These are phyloP conservation scores for Fusarium avenaceum DNA, from an alignment of 2,329 filamentous ascomycete genomes.

Conservation along the genomic window DNA sequence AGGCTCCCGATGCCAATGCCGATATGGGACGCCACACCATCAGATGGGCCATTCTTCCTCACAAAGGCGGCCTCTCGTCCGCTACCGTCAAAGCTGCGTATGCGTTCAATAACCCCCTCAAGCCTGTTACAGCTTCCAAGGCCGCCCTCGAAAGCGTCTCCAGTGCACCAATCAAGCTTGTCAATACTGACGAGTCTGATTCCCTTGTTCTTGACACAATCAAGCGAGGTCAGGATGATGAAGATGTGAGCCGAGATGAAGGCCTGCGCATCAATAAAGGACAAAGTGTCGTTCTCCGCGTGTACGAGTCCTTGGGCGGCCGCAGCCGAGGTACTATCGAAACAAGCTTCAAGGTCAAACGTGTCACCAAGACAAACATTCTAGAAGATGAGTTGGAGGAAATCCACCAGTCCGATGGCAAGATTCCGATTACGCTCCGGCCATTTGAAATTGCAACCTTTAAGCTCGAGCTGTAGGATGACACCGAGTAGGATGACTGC, in stretches of 20 bases:
- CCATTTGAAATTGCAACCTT: slow-evolving; percentile 90
- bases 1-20: slow-evolving; percentile 91
- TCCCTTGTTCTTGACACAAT: slow-evolving; percentile 87
- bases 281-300: slow-evolving; percentile 82
- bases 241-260: slow-evolving; percentile 74
- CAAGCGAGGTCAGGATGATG: slow-evolving; percentile 93
- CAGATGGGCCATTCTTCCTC: slow-evolving; percentile 91
- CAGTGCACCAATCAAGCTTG: slow-evolving; percentile 72
- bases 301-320: slow-evolving; percentile 92
- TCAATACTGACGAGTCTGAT: slow-evolving; percentile 64
- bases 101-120: slow-evolving; percentile 89
- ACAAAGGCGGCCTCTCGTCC: slow-evolving; percentile 77
- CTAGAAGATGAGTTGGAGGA: slow-evolving; percentile 88
- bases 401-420: slow-evolving; percentile 63
- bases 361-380: slow-evolving; percentile 85
- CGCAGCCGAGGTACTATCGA: slow-evolving; percentile 78
- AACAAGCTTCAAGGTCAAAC: slow-evolving; percentile 78
- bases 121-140: slow-evolving; percentile 50
- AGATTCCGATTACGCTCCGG: slow-evolving; percentile 74
- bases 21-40: slow-evolving; percentile 94
- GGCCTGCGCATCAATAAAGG: slow-evolving; percentile 76
- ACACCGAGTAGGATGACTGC: slow-evolving; percentile 46
- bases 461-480: slow-evolving; percentile 68
- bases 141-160: slow-evolving; percentile 48
- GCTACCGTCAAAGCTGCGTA: slow-evolving; percentile 85